A percentile compares a stretch with the other conserved stretches of the same genome.
Conservation (phyloP, 306 rosid species). For the Sindora glabra region DNA sequence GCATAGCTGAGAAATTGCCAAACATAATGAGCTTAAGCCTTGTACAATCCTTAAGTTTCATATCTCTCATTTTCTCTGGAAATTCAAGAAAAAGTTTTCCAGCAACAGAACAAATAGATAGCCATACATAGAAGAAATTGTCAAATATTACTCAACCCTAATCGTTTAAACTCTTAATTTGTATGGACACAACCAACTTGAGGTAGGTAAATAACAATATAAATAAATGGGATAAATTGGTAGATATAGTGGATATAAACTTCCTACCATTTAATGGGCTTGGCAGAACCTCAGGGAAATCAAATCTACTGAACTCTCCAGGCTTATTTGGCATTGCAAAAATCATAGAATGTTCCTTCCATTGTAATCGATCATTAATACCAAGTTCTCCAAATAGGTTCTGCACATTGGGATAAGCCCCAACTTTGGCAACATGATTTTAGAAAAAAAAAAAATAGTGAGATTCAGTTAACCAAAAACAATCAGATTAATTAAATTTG, state of each 20-base stretch:
- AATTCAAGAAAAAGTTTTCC: too few relatives aligned
- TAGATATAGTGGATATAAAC: neutral
- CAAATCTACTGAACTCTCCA: conserved; percentile 94
- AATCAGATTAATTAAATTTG: conserved; percentile 1
- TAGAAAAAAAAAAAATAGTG: conserved; percentile 1
- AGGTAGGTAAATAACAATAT: conserved; percentile 7
- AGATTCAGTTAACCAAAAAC: conserved; percentile 6
- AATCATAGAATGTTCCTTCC: conserved; percentile 99
- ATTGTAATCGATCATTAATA: conserved; percentile 86
- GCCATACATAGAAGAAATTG: too few relatives aligned
- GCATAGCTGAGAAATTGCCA: too few relatives aligned
- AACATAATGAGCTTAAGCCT: too few relatives aligned
- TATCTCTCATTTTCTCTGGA: too few relatives aligned
- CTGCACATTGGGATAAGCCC: conserved; percentile 95
- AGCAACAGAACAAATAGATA: too few relatives aligned
- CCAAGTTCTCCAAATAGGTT: conserved; percentile 94
- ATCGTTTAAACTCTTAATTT: neutral
- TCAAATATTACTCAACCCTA: neutral
- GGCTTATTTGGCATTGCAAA: conserved; percentile 98
- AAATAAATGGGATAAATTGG: neutral
- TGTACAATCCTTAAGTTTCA: too few relatives aligned
- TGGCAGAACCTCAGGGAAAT: conserved; percentile 76
- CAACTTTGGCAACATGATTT: conserved; percentile 45
- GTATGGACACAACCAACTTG: neutral
- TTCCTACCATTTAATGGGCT: conserved; percentile 84